These are phyloP conservation scores for Isochrysis galbana DNA, from an alignment of 78 protist genomes.

Conservation along the genomic window DNA sequence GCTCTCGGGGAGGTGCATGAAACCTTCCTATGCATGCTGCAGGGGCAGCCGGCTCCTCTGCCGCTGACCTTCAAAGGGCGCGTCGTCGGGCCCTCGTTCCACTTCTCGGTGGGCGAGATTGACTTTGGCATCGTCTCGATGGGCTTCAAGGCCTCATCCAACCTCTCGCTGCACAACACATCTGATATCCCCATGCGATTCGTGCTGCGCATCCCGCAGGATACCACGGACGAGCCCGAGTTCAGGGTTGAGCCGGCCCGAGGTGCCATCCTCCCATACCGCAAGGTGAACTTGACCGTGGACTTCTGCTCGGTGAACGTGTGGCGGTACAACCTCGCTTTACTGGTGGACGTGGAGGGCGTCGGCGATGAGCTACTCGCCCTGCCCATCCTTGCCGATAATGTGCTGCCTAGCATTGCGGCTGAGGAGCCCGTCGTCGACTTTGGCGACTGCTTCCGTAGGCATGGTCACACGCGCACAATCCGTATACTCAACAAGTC, in stretches of 20 bases:
- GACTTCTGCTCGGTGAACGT: conserved; percentile 39
- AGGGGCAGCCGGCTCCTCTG: conserved; percentile 7
- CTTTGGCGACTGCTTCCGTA: conserved; percentile 56
- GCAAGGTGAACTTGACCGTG: conserved; percentile 42
- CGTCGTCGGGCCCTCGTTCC: conserved; percentile 74
- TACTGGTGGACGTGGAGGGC: conserved; percentile 64
- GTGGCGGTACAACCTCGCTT: not conserved
- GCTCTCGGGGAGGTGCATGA: conserved; percentile 45
- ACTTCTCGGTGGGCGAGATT: conserved; percentile 34
- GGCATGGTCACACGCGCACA: conserved; percentile 45
- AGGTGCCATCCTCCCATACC: conserved; percentile 51
- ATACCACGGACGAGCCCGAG: conserved; percentile 27
- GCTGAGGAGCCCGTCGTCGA: conserved; percentile 31
- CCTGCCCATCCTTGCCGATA: conserved; percentile 50
- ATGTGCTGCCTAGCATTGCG: conserved; percentile 57
- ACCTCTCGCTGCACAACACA: conserved; percentile 54
- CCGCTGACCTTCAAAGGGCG: not conserved
- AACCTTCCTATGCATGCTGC: conserved; percentile 29
- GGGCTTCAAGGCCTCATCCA: conserved; percentile 23
- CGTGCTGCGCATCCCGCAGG: conserved; percentile 55
- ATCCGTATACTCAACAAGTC: conserved; percentile 53
- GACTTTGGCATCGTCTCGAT: conserved; percentile 53
- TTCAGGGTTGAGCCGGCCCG: conserved; percentile 53
- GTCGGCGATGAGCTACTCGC: conserved; percentile 56
- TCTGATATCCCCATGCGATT: conserved; percentile 67